Percentiles rank a stretch among this genome's conserved stretches.
Conservation (phyloP, 2,329 filamentous ascomycete species). For the Xylariomycetidae sp. region DNA sequence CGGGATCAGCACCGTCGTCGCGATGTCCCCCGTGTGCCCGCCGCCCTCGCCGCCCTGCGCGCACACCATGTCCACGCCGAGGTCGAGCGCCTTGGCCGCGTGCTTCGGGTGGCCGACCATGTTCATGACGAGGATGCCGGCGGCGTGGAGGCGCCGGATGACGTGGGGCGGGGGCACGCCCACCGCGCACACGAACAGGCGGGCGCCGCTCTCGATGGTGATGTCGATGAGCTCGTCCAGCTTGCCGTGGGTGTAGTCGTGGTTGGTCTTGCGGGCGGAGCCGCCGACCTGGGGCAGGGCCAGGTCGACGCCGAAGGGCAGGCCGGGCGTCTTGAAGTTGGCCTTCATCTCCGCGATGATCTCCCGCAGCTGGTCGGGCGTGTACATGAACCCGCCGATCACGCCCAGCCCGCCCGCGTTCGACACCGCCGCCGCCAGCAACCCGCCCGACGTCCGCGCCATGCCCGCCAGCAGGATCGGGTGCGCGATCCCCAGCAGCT, state of each 20-base stretch:
- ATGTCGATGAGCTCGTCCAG: conserved; percentile 85
- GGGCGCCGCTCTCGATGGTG: conserved; percentile 75
- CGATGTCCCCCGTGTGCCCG: conserved; percentile 84
- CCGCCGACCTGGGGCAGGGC: conserved; percentile 86
- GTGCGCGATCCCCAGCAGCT: conserved; percentile 76
- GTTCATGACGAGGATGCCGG: conserved; percentile 86
- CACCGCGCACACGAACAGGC: conserved; percentile 80
- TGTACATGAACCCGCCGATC: conserved; percentile 67
- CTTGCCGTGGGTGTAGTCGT: conserved; percentile 89
- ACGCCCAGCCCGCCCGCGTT: conserved; percentile 83
- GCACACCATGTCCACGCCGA: conserved; percentile 86
- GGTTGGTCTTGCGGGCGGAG: conserved; percentile 79
- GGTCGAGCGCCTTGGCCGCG: conserved; percentile 78
- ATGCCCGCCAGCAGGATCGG: conserved; percentile 91
- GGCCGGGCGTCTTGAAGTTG: conserved; percentile 55
- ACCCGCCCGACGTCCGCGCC: conserved; percentile 75
- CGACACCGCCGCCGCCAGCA: conserved; percentile 77
- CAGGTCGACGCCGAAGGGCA: conserved; percentile 88
- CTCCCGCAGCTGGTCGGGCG: conserved; percentile 64
- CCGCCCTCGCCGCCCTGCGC: conserved; percentile 91
- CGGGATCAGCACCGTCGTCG: conserved; percentile 80
- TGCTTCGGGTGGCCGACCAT: conserved; percentile 95
- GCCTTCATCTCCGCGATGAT: conserved; percentile 85
- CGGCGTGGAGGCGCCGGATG: conserved; percentile 70
- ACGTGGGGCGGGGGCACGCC: conserved; percentile 73